Evolutionary conservation across 1,284 basidiomycete genomes (phyloP).

Genomic region (Ceratobasidium sp.): DNA sequence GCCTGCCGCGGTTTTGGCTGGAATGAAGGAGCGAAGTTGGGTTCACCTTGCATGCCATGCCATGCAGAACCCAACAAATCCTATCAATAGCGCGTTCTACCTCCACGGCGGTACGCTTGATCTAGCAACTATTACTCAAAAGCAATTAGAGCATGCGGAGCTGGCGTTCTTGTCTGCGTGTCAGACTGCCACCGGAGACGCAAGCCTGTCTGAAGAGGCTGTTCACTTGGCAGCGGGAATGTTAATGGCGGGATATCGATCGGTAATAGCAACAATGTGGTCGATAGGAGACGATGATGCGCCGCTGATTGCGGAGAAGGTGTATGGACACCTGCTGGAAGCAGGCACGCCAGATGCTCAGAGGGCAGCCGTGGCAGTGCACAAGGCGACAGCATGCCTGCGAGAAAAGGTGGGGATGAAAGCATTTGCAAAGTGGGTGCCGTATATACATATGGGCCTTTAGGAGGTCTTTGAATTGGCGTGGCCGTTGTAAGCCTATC

Average conservation of each 20-base stretch:
- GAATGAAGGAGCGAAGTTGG: not conserved
- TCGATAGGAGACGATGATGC: not conserved
- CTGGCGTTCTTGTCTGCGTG: constrained; percentile 1
- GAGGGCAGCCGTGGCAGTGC: not conserved
- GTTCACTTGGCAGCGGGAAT: constrained; percentile 3
- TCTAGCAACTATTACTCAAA: not conserved
- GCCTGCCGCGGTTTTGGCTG: not conserved
- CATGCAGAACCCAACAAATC: not conserved
- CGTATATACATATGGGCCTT: not conserved
- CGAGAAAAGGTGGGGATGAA: not conserved
- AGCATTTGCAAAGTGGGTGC: not conserved
- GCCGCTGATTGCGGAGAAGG: not conserved
- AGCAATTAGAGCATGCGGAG: not conserved
- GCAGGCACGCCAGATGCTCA: not conserved
- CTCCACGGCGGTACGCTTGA: not conserved
- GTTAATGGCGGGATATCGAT: not conserved
- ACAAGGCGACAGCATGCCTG: not conserved
- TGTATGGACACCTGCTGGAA: not conserved
- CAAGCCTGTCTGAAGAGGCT: not conserved
- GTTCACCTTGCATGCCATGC: constrained; percentile 9
- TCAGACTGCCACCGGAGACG: not conserved
- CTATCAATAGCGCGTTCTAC: not conserved
- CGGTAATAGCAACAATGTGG: not conserved
- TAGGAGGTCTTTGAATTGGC: too few species aligned
- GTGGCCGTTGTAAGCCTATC: too few species aligned